Conservation (phyloP, 805 yeast genomes). For the Ogataea trehalophila region DNA sequence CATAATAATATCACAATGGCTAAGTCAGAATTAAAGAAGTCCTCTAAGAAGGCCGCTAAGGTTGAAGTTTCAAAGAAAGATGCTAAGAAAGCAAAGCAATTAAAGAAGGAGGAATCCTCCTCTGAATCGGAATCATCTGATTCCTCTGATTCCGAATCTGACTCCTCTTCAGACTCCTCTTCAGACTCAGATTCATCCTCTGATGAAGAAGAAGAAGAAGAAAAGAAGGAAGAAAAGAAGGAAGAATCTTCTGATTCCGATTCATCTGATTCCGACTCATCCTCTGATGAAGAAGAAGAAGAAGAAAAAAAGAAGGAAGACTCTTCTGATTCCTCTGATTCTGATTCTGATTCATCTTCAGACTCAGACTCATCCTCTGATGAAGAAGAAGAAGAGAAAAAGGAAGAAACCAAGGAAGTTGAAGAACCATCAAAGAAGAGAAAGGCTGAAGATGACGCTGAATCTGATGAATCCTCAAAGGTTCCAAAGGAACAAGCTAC, state of each 20-base stretch:
- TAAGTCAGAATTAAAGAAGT: constrained; percentile 23
- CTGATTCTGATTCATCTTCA: constrained; percentile 12
- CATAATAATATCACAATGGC: constrained; percentile 17
- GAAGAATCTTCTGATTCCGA: constrained; percentile 18
- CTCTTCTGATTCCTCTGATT: constrained; percentile 13
- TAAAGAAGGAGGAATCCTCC: constrained; percentile 14
- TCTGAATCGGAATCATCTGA: constrained; percentile 16
- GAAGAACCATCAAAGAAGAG: constrained; percentile 33
- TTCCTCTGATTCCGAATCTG: constrained; percentile 11
- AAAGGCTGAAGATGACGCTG: constrained; percentile 37
- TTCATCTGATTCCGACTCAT: constrained; percentile 11
- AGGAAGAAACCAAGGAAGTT: constrained; percentile 1
- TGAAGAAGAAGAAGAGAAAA: constrained; percentile 8
- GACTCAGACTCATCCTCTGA: constrained; percentile 18
- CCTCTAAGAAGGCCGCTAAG: constrained; percentile 21
- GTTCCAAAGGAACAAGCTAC: constrained; percentile 74
- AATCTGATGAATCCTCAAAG: constrained; percentile 44
- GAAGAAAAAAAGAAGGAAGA: constrained; percentile 10
- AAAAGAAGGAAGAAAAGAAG: constrained; percentile 23
- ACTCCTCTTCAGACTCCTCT: constrained; percentile 13
- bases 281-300: constrained; percentile 12
- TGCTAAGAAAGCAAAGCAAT: constrained; percentile 17
- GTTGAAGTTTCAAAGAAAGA: constrained; percentile 16
- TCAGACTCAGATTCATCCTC: constrained; percentile 24
- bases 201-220: constrained; percentile 13